A percentile compares a stretch with the other conserved stretches of the same genome.
These are phyloP conservation scores for Suhomyces pyralidae DNA, from an alignment of 805 yeast genomes.

Conservation along the genomic window DNA sequence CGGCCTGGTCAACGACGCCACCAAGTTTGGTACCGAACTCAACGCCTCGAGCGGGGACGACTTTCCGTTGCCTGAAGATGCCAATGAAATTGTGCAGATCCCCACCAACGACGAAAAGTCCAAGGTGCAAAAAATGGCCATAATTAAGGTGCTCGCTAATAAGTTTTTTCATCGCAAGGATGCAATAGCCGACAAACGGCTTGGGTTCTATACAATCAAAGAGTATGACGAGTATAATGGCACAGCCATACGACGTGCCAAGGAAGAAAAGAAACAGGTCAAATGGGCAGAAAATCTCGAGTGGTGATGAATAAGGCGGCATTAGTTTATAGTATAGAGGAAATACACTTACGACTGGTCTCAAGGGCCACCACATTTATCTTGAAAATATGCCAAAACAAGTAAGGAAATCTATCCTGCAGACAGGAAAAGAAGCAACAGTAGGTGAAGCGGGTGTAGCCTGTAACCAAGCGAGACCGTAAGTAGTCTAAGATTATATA, in stretches of 20 bases:
- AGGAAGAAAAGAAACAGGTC: slow-evolving; percentile 12
- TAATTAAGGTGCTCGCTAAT: slow-evolving; percentile 33
- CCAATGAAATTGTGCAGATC: slow-evolving; percentile 57
- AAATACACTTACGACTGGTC: not conserved
- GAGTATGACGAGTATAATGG: slow-evolving; percentile 2
- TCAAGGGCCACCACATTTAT: not conserved
- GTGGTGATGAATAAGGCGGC: not conserved
- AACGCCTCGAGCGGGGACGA: slow-evolving; percentile 62
- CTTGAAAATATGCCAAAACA: no score
- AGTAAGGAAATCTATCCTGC: not conserved
- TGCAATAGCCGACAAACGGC: not conserved
- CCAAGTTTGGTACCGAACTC: slow-evolving; percentile 66
- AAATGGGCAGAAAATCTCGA: slow-evolving; percentile 11
- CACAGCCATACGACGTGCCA: not conserved
- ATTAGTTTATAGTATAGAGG: not conserved
- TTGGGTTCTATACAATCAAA: slow-evolving; percentile 4
- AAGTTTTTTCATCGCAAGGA: not conserved
- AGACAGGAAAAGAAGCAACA: not conserved
- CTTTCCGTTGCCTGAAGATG: slow-evolving; percentile 57
- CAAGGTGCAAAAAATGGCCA: slow-evolving; percentile 36
- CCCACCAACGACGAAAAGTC: slow-evolving; percentile 40
- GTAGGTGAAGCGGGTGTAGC: no score
- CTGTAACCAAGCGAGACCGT: no score
- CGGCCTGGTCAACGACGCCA: slow-evolving; percentile 60
- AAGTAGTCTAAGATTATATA: no score